phyloP scores from a whole-genome alignment of 164 flowering plant genomes.

The Tetracentron sinense region DNA sequence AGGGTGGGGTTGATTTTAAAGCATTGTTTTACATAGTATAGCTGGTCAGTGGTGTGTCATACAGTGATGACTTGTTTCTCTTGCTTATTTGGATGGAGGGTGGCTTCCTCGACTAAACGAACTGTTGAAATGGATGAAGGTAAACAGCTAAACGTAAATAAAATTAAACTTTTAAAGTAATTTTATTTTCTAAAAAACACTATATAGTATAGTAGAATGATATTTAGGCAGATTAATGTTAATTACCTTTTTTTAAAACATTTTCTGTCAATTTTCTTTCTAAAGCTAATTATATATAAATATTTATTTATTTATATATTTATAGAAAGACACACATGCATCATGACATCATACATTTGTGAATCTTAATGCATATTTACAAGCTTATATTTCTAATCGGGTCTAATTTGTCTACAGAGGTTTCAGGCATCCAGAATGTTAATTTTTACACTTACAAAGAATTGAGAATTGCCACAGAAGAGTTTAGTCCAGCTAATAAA shows the following conservation, averaged over 20 bases:
- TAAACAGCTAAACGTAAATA: conserved; percentile 19
- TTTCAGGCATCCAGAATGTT: conserved; percentile 43
- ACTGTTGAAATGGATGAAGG: conserved; percentile 48
- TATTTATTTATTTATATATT: no score
- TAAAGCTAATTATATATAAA: no score
- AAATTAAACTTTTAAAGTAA: no score
- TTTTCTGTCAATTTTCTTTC: no score
- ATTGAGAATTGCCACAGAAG: conserved; percentile 58
- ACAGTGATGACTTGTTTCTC: conserved; percentile 59
- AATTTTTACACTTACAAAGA: conserved; percentile 54
- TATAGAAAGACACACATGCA: no score
- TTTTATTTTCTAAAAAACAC: no score
- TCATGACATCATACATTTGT: no score
- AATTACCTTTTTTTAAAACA: not conserved
- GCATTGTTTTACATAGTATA: conserved; percentile 6
- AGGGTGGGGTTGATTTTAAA: conserved; percentile 3
- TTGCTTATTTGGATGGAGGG: conserved; percentile 32
- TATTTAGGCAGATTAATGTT: not conserved
- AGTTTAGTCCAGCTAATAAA: conserved; percentile 66
- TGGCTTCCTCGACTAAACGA: conserved; percentile 9
- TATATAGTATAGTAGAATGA: no score
- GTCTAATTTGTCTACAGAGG: conserved; percentile 33
- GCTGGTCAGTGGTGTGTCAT: conserved; percentile 15
- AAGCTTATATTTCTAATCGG: conserved; percentile 14
- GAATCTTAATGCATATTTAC: not conserved